Evolutionary conservation across 2,329 filamentous ascomycete genomes (phyloP).

Genomic region (Trichophyton equinum): DNA sequence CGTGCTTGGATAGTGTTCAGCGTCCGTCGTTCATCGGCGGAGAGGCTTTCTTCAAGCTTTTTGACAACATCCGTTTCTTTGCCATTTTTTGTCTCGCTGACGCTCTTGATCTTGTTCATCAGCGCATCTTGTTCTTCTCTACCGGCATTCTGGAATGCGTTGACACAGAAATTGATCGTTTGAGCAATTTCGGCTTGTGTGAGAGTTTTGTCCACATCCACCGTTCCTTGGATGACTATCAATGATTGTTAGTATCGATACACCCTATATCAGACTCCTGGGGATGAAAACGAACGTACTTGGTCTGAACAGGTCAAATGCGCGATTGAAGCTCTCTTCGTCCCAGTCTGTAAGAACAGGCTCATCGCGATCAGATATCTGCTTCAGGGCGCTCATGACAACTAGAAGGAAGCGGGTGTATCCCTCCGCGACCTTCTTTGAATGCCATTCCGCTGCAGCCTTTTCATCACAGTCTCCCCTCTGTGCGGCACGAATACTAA

Average conservation of each 20-base stretch:
- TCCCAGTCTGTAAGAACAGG: neutral
- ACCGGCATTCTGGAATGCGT: neutral
- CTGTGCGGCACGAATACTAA: conserved; percentile 31
- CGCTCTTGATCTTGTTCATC: neutral
- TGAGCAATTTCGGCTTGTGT: neutral
- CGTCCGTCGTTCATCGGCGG: neutral
- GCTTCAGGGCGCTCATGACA: neutral
- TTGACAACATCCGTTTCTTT: neutral
- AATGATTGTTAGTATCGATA: neutral
- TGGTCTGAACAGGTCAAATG: neutral
- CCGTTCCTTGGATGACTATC: neutral
- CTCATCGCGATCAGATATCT: neutral
- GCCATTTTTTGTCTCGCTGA: neutral
- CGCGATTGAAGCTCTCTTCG: neutral
- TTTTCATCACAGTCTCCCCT: conserved; percentile 30
- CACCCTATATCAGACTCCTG: too few relatives aligned
- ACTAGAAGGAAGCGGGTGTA: conserved; percentile 40
- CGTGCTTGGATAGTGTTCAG: neutral
- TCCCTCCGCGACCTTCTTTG: conserved; percentile 33
- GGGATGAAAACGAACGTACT: neutral
- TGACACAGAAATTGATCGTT: neutral
- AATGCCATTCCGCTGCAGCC: conserved; percentile 31
- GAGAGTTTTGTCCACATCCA: neutral
- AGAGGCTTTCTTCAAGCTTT: neutral
- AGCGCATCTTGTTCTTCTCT: neutral